phyloP scores from a whole-genome alignment of 805 yeast genomes.

The Cyberlindnera americana region DNA sequence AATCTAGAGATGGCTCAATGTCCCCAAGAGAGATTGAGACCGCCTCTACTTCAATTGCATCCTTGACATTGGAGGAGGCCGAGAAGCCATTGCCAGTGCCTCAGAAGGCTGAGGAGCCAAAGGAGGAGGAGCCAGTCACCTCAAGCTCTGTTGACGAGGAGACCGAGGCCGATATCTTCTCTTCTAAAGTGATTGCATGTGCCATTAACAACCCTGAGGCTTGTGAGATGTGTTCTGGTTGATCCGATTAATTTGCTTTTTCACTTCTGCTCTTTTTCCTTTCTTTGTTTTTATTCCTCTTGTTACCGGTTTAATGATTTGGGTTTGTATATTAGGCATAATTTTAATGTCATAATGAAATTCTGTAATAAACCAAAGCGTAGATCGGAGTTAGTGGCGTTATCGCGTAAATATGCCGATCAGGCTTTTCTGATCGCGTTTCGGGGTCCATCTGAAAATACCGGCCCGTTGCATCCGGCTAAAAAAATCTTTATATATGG shows the following conservation, averaged over 20 bases:
- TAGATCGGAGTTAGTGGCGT: neutral
- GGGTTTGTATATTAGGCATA: constrained; percentile 8
- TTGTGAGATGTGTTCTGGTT: constrained; percentile 99
- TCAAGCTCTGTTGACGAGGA: constrained; percentile 32
- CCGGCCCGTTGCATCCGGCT: too few species aligned
- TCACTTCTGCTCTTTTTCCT: constrained; percentile 3
- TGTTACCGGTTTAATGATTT: constrained; percentile 7
- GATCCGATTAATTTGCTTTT: constrained; percentile 17
- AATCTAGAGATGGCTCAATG: constrained; percentile 26
- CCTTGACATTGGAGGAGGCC: constrained; percentile 39
- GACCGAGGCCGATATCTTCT: constrained; percentile 76
- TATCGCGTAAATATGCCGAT: too few species aligned
- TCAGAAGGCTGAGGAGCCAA: constrained; percentile 16
- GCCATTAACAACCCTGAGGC: constrained; percentile 96
- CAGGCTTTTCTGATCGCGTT: too few species aligned
- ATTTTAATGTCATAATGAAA: constrained; percentile 3
- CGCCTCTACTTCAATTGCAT: constrained; percentile 32
- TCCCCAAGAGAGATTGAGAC: constrained; percentile 34
- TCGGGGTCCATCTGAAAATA: too few species aligned
- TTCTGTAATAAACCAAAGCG: neutral
- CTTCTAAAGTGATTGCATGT: constrained; percentile 93
- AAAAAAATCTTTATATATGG: too few species aligned
- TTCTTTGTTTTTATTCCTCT: neutral
- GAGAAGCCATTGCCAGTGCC: constrained; percentile 30
- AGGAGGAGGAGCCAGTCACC: constrained; percentile 26